Evolutionary conservation across 2,329 filamentous ascomycete species (phyloP).

Genomic region (Dendrostoma leiphaemia): DNA sequence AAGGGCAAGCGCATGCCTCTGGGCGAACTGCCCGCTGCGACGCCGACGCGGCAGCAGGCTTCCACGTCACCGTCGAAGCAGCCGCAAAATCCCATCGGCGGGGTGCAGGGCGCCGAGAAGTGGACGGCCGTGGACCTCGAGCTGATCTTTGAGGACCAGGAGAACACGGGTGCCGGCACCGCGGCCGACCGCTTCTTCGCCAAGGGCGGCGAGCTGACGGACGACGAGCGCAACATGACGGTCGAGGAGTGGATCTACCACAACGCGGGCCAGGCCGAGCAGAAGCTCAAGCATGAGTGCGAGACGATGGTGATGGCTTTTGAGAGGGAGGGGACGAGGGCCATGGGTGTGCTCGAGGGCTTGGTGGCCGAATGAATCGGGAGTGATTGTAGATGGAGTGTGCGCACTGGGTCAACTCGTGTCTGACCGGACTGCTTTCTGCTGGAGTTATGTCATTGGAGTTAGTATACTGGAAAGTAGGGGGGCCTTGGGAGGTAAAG

Average conservation of each 20-base stretch:
- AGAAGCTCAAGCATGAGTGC: constrained; percentile 74
- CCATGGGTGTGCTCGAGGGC: constrained; percentile 74
- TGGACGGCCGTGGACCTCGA: constrained; percentile 82
- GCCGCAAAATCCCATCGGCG: constrained; percentile 48
- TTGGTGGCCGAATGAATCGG: constrained; percentile 48
- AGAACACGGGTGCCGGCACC: constrained; percentile 44
- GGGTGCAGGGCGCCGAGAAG: constrained; percentile 54
- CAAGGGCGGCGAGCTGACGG: constrained; percentile 62
- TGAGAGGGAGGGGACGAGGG: constrained; percentile 77
- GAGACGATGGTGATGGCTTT: constrained; percentile 80
- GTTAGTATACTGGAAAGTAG: not conserved
- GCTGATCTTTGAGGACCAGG: constrained; percentile 52
- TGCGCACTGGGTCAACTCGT: not conserved
- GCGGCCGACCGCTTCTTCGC: constrained; percentile 47
- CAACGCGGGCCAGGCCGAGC: constrained; percentile 78
- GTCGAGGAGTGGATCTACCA: constrained; percentile 89
- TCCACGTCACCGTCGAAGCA: constrained; percentile 35
- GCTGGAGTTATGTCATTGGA: not conserved
- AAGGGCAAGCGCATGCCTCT: constrained; percentile 49
- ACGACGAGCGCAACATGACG: constrained; percentile 82
- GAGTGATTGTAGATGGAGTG: not conserved
- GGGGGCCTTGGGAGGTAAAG: not conserved
- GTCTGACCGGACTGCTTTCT: too few species aligned
- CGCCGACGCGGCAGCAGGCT: constrained; percentile 43
- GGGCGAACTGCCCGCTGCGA: constrained; percentile 37